Evolutionary conservation across 257 asterid species (phyloP).

Genomic region (Solanum clarkiae): DNA sequence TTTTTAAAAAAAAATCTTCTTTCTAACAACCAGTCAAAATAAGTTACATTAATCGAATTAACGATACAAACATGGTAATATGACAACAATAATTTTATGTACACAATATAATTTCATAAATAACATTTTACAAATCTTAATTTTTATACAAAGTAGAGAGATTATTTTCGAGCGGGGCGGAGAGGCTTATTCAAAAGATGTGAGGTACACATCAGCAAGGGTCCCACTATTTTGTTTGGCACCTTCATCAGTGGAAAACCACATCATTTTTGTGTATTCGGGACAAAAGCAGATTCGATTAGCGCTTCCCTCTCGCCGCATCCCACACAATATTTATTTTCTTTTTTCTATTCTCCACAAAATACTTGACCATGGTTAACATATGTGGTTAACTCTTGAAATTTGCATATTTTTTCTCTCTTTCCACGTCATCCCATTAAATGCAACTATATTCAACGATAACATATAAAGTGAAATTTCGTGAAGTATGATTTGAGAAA

Average conservation of each 20-base stretch:
- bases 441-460: too few relatives aligned
- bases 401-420: not conserved
- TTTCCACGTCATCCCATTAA: not conserved
- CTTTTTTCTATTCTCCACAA: not conserved
- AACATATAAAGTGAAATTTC: too few relatives aligned
- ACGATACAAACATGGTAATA: not conserved
- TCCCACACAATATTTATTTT: not conserved
- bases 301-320: slow-evolving; percentile 17
- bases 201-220: slow-evolving; percentile 20
- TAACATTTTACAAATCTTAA: not conserved
- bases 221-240: not conserved
- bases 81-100: not conserved
- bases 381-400: not conserved
- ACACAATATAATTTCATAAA: not conserved
- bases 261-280: slow-evolving; percentile 4
- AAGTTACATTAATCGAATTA: not conserved
- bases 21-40: not conserved
- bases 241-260: slow-evolving; percentile 18
- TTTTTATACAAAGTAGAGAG: not conserved
- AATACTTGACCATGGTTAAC: not conserved
- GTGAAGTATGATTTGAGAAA: too few relatives aligned
- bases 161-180: not conserved
- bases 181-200: not conserved
- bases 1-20: not conserved
- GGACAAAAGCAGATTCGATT: slow-evolving; percentile 8